Evolutionary conservation across 768 basidiomycete genomes (phyloP).

Genomic region (Tremella yokohamensis): DNA sequence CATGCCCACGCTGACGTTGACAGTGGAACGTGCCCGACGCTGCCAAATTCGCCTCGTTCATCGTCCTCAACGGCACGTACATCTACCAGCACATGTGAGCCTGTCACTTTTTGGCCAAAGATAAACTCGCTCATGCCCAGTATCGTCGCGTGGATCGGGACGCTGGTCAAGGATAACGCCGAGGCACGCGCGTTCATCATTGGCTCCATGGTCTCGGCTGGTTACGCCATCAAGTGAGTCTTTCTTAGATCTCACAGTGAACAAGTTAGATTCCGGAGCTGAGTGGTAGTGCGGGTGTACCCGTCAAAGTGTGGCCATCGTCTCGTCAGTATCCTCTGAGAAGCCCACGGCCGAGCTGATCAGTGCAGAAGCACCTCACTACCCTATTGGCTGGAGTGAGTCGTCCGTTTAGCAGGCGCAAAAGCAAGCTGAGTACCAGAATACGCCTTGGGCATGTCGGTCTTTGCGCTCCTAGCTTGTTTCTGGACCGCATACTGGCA

Average conservation of each 20-base stretch:
- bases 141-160: constrained; percentile 5
- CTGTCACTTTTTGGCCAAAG: too few species aligned
- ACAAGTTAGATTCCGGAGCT: background rate
- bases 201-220: constrained; percentile 1
- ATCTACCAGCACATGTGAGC: constrained; percentile 3
- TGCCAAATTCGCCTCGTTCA: constrained; percentile 10
- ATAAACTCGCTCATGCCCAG: constrained; percentile 1
- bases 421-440: too few species aligned
- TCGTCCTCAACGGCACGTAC: constrained; percentile 2
- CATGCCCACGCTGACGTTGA: background rate
- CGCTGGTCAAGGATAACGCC: constrained; percentile 3
- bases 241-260: background rate
- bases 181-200: constrained; percentile 7
- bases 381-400: constrained; percentile 9
- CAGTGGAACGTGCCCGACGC: constrained; percentile 12
- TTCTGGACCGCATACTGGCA: too few species aligned
- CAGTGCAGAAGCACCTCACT: constrained; percentile 5
- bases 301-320: constrained; percentile 5
- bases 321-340: background rate
- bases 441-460: too few species aligned
- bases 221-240: constrained; percentile 4
- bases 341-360: too few species aligned
- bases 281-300: constrained; percentile 2
- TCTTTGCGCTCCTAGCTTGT: too few species aligned
- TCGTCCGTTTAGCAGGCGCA: background rate